Conservation (phyloP, 371 early-diverging fungal genomes). For the Saksenaea oblongispora region DNA sequence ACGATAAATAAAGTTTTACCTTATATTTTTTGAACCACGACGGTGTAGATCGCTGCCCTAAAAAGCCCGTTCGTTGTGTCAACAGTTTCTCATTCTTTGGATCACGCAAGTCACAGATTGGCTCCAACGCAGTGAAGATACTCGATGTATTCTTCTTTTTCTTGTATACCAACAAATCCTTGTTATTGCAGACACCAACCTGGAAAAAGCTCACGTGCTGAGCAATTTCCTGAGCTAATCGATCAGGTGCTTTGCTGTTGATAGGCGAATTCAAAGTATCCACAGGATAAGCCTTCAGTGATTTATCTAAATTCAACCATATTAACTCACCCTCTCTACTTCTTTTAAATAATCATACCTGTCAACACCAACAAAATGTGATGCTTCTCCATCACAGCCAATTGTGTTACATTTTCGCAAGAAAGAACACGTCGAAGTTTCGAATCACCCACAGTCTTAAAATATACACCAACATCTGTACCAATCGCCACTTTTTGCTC, state of each 20-base stretch:
- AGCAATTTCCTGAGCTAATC: constrained; percentile 59
- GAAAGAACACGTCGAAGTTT: constrained; percentile 35
- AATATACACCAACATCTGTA: constrained; percentile 83
- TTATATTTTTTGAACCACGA: constrained; percentile 47
- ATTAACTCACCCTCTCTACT: background rate
- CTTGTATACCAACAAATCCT: constrained; percentile 63
- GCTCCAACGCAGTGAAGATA: constrained; percentile 44
- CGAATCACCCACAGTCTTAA: constrained; percentile 33
- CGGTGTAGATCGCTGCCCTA: constrained; percentile 41
- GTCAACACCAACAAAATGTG: constrained; percentile 50
- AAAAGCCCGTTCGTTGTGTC: constrained; percentile 36
- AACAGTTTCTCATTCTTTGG: constrained; percentile 36
- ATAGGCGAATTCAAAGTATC: constrained; percentile 52
- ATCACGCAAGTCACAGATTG: constrained; percentile 45
- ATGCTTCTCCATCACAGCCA: constrained; percentile 49
- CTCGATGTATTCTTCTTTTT: constrained; percentile 51
- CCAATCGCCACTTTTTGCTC: constrained; percentile 76
- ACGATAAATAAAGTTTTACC: constrained; percentile 12
- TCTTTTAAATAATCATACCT: constrained; percentile 15
- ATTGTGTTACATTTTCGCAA: constrained; percentile 44
- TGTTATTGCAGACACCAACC: constrained; percentile 66
- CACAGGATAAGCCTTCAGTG: constrained; percentile 65
- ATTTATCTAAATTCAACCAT: constrained; percentile 48
- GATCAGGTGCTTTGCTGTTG: constrained; percentile 38
- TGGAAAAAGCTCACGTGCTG: constrained; percentile 77